Evolutionary conservation across 495 filamentous ascomycete genomes (phyloP).

Genomic region (Podospora fimiseda): DNA sequence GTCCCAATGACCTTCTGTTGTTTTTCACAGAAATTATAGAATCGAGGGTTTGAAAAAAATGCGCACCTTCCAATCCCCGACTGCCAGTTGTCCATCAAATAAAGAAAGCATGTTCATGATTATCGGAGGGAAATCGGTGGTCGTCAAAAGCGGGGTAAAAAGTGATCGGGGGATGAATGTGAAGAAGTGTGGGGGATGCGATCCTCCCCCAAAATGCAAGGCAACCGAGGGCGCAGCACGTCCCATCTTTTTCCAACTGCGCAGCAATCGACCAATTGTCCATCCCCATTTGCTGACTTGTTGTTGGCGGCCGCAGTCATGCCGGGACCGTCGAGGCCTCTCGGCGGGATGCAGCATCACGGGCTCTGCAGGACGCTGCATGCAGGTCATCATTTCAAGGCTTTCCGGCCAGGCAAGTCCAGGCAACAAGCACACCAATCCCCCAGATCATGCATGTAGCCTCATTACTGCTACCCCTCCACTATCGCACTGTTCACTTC

Average conservation of each 20-base stretch:
- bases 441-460: not conserved
- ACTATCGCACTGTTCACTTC: not conserved
- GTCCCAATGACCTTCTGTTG: too few species aligned
- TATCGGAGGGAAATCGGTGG: too few species aligned
- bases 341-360: not conserved
- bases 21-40: too few species aligned
- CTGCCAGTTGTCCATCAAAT: too few species aligned
- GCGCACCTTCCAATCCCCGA: too few species aligned
- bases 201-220: not conserved
- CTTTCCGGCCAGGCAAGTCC: too few species aligned
- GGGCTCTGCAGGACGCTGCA: not conserved
- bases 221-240: not conserved
- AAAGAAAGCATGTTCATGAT: too few species aligned
- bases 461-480: not conserved
- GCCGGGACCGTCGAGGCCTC: not conserved
- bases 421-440: not conserved
- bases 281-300: not conserved
- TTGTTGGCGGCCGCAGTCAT: not conserved
- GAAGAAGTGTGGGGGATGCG: not conserved
- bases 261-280: not conserved
- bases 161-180: not conserved
- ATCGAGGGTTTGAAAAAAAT: too few species aligned
- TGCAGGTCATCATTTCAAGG: not conserved
- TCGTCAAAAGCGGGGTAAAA: not conserved
- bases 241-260: not conserved